Evolutionary conservation across 1,284 basidiomycete genomes (phyloP).

Genomic region (Cryptococcus jaspeensis): DNA sequence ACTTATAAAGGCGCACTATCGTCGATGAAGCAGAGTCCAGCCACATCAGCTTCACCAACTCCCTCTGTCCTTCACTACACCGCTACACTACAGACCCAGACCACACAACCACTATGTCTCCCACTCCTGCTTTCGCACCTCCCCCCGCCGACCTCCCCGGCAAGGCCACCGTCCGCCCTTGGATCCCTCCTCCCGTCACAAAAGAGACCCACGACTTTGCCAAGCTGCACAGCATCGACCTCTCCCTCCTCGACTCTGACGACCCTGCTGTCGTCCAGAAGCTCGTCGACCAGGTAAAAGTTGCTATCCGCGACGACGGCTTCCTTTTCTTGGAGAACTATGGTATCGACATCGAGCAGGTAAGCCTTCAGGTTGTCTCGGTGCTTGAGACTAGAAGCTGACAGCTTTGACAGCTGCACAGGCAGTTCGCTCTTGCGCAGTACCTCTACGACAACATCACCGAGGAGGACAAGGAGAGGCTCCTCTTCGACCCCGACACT

Average conservation of each 20-base stretch:
- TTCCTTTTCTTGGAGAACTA: constrained; percentile 45
- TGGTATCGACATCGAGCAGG: constrained; percentile 35
- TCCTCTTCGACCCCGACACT: constrained; percentile 35
- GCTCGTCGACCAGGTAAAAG: constrained; percentile 29
- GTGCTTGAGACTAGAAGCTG: background rate
- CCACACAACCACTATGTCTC: constrained; percentile 15
- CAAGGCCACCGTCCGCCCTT: constrained; percentile 30
- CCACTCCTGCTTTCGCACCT: constrained; percentile 27
- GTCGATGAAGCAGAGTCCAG: background rate
- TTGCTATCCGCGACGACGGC: constrained; percentile 36
- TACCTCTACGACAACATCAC: constrained; percentile 34
- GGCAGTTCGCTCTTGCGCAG: constrained; percentile 39
- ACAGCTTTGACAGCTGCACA: constrained; percentile 25
- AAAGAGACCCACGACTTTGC: constrained; percentile 34
- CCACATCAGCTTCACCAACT: background rate
- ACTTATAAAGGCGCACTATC: background rate
- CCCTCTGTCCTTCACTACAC: too few relatives aligned
- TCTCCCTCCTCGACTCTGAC: constrained; percentile 33
- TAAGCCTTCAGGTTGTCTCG: constrained; percentile 5
- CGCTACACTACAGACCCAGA: background rate
- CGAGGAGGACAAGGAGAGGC: constrained; percentile 37
- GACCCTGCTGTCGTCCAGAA: constrained; percentile 27
- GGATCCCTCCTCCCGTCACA: constrained; percentile 32
- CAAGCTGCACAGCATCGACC: constrained; percentile 29
- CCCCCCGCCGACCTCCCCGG: constrained; percentile 27